These are phyloP conservation scores for Boletellus ananiceps DNA, from an alignment of 768 basidiomycete species.

Conservation along the genomic window DNA sequence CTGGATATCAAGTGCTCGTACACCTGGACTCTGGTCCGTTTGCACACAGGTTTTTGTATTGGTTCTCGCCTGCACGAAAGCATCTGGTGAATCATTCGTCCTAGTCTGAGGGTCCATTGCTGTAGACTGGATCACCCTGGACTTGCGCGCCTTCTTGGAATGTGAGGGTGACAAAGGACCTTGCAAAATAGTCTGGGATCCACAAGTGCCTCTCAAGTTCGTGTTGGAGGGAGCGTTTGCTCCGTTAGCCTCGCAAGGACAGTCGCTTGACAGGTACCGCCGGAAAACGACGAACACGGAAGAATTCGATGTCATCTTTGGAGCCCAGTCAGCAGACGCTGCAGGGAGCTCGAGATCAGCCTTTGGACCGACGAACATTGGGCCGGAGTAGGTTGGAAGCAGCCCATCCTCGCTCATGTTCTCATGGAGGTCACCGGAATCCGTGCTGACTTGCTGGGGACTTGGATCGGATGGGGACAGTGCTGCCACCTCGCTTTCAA, in stretches of 20 bases:
- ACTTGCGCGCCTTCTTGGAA: not conserved
- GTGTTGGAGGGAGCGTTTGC: not conserved
- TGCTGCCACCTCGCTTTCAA: slow-evolving; percentile 3
- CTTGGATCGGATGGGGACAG: not conserved
- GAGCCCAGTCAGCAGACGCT: not conserved
- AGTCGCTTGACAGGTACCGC: slow-evolving; percentile 10
- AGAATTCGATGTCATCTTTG: not conserved
- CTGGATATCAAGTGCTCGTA: not conserved
- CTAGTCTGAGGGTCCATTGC: not conserved
- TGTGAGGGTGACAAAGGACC: too few relatives aligned
- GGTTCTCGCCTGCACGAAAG: not conserved
- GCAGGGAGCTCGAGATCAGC: not conserved
- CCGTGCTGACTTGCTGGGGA: not conserved
- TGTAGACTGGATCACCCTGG: not conserved
- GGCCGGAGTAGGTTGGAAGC: not conserved
- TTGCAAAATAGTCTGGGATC: not conserved
- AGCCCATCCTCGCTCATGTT: not conserved
- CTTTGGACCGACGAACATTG: not conserved
- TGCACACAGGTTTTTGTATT: not conserved
- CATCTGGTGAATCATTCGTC: not conserved
- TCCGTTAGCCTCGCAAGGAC: slow-evolving; percentile 12
- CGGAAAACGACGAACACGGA: slow-evolving; percentile 7
- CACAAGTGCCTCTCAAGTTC: not conserved
- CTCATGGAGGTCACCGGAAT: not conserved
- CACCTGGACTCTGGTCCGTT: not conserved